These are phyloP conservation scores for Tephrocybe sp. DNA, from an alignment of 768 basidiomycete genomes.

Conservation along the genomic window DNA sequence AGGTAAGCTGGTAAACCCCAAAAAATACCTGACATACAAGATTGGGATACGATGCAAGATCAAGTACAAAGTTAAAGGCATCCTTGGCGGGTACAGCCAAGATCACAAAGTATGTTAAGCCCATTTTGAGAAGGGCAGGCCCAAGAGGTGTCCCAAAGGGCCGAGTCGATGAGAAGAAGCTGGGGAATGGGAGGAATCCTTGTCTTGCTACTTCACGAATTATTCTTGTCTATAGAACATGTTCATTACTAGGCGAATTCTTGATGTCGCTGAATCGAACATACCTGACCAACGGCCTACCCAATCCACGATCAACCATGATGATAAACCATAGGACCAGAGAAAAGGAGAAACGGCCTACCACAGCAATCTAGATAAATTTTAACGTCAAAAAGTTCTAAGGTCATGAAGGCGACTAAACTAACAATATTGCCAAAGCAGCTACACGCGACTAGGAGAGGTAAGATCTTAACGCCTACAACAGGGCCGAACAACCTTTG, in stretches of 20 bases:
- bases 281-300: slow-evolving; percentile 28
- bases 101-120: slow-evolving; percentile 38
- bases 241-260: neutral
- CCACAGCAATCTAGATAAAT: neutral
- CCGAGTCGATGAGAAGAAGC: slow-evolving; percentile 43
- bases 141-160: slow-evolving; percentile 49
- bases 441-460: slow-evolving; percentile 29
- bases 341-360: neutral
- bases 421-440: slow-evolving; percentile 37
- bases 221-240: slow-evolving; percentile 31
- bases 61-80: slow-evolving; percentile 35
- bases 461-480: slow-evolving; percentile 25
- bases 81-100: slow-evolving; percentile 34
- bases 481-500: slow-evolving; percentile 26
- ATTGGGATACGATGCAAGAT: slow-evolving; percentile 37
- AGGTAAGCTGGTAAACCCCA: slow-evolving; percentile 24
- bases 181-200: slow-evolving; percentile 47
- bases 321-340: neutral
- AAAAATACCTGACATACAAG: slow-evolving; percentile 22
- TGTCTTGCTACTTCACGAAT: slow-evolving; percentile 52
- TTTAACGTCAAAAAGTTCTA: neutral
- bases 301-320: neutral
- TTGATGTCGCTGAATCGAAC: neutral
- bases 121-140: slow-evolving; percentile 37
- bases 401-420: neutral